Evolutionary conservation across 306 rosid species (phyloP), one percentile per base, ranked within the genome.

Genomic region (Glycine soja): DNA sequence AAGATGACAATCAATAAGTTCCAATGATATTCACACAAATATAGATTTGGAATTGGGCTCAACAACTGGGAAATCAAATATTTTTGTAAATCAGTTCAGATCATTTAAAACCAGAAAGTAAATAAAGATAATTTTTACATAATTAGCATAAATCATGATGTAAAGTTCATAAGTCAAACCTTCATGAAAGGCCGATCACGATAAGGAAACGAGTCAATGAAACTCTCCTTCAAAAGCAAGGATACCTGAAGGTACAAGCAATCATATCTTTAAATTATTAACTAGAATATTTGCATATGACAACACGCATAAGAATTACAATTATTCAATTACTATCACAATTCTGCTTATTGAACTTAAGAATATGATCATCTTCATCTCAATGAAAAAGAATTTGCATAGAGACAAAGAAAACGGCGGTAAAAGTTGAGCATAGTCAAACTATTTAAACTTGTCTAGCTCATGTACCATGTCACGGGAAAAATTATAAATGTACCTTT

Each of bases 141-240:
- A 70, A 86, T 47, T 13, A 58, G 24, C 63, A 62, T 6, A 80
- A 76, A 43, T 2, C 51, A 70, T 42, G 62, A 70, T 66, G 69
- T 53, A 82, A 81, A 72, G 83, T 16, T 72, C 54, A 79, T 32
- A 38, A 80, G 74, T 63, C 87, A 64, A 53, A 96, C 99, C 99
- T 96, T 96, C 98, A 96, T 89, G 90, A 96, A 96, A 69, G 99
- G 88, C 46, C 89, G 94, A 85, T 93, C 99, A 6, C 92, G 97
- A 67, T 85, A 84, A 46, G 97, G 91, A 80, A 90, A 93, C 8
- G 99, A 96, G 84, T 96, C 97, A 0, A 96, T 92, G 87, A 90
- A 96, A 87, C 99, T 96, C 89, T 96, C 99, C 90, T 89, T 96
- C 94, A 96, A 75, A 84, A 96, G 99, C 88, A 96, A 87, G 1